A percentile compares a stretch with the other conserved stretches of the same genome.
Conservation (phyloP, 805 yeast species). For the Starmerella stellata region DNA sequence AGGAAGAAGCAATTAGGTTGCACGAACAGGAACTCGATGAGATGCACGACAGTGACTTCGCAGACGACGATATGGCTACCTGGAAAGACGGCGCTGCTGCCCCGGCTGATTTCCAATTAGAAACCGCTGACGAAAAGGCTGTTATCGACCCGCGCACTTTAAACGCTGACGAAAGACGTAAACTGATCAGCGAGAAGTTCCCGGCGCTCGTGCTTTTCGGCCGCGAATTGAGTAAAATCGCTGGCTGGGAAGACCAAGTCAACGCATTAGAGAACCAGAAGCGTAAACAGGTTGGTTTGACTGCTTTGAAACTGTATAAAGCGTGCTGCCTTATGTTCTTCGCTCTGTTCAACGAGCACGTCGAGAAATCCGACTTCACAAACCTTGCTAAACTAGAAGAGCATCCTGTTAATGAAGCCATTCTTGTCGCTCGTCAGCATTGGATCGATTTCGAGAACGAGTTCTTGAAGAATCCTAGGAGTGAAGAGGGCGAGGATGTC, state of each 20-base stretch:
- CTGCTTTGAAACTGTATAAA: slow-evolving; percentile 61
- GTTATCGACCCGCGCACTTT: slow-evolving; percentile 33
- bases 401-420: slow-evolving; percentile 75
- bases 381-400: slow-evolving; percentile 43
- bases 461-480: not conserved
- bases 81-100: slow-evolving; percentile 49
- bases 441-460: slow-evolving; percentile 59
- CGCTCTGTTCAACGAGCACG: slow-evolving; percentile 46
- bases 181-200: slow-evolving; percentile 40
- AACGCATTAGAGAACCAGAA: slow-evolving; percentile 3
- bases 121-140: slow-evolving; percentile 14
- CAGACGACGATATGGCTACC: slow-evolving; percentile 61
- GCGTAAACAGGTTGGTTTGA: slow-evolving; percentile 30
- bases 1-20: slow-evolving; percentile 71
- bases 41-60: slow-evolving; percentile 50
- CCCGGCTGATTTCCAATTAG: slow-evolving; percentile 11
- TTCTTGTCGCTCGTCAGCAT: slow-evolving; percentile 62
- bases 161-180: slow-evolving; percentile 35
- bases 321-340: slow-evolving; percentile 66
- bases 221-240: slow-evolving; percentile 37
- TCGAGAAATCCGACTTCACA: slow-evolving; percentile 32
- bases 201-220: slow-evolving; percentile 75
- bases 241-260: slow-evolving; percentile 15
- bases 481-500: not conserved
- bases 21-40: slow-evolving; percentile 68